phyloP scores from a whole-genome alignment of 306 rosid genomes.

The Fragaria vesca region DNA sequence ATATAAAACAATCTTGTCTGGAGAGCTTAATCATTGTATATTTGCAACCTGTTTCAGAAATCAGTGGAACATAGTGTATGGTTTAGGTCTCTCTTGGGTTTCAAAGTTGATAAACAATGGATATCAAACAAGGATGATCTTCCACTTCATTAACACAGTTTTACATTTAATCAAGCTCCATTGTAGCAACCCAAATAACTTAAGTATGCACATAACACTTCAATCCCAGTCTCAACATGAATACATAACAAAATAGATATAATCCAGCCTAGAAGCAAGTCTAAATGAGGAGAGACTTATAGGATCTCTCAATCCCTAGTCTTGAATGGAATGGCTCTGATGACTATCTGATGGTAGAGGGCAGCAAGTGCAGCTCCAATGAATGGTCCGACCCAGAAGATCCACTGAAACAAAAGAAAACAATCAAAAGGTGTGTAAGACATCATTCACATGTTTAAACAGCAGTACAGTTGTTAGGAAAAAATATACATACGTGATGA shows the following conservation, averaged over 20 bases:
- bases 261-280: not conserved
- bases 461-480: not conserved
- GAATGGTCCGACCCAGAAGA: conserved; percentile 62
- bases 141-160: not conserved
- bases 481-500: conserved; percentile 29
- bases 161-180: conserved; percentile 5
- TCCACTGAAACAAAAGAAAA: conserved; percentile 38
- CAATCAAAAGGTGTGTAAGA: not conserved
- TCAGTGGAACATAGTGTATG: too few species aligned
- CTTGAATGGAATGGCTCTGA: conserved; percentile 49
- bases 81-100: too few species aligned
- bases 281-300: not conserved
- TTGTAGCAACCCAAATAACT: not conserved
- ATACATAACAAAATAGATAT: not conserved
- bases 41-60: too few species aligned
- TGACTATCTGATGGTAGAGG: conserved; percentile 47
- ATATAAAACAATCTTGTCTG: too few species aligned
- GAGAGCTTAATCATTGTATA: too few species aligned
- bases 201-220: conserved; percentile 17
- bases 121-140: not conserved
- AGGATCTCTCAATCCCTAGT: conserved; percentile 22
- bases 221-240: not conserved
- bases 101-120: not conserved
- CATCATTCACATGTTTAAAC: not conserved
- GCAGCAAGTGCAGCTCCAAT: conserved; percentile 62